Conservation (phyloP, 2,329 filamentous ascomycete genomes). For the Tolypocladium endophyticum region DNA sequence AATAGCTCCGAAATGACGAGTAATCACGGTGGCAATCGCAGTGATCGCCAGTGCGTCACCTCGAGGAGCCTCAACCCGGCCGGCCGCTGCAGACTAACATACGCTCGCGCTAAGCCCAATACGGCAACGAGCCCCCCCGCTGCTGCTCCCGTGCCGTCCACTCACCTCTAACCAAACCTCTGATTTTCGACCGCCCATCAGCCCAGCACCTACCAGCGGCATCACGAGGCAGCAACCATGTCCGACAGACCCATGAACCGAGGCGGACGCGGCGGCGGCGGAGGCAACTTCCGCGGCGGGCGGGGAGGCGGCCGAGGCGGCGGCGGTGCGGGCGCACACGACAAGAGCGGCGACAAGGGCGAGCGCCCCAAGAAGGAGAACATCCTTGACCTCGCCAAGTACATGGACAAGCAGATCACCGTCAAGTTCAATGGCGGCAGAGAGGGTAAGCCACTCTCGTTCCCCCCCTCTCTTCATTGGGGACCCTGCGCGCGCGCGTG, state of each 20-base stretch:
- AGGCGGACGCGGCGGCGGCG: conserved; percentile 26
- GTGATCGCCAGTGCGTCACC: not conserved
- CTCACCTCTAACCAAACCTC: not conserved
- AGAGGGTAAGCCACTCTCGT: conserved; percentile 54
- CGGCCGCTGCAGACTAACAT: no score
- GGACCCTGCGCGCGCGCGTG: conserved; percentile 21
- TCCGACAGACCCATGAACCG: conserved; percentile 39
- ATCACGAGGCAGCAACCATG: conserved; percentile 20
- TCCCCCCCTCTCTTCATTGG: not conserved
- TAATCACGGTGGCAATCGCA: not conserved
- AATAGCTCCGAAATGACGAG: not conserved
- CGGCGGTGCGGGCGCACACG: conserved; percentile 29
- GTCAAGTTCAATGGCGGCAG: conserved; percentile 96
- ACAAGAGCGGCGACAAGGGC: conserved; percentile 32
- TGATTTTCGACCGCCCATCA: not conserved
- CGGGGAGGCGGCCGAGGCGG: conserved; percentile 36
- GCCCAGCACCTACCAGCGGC: not conserved
- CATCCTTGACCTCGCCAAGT: conserved; percentile 89
- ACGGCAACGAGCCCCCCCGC: not conserved
- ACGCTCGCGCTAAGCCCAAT: not conserved
- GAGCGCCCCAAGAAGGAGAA: conserved; percentile 97
- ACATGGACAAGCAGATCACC: conserved; percentile 90
- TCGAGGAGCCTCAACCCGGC: not conserved
- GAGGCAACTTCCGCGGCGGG: conserved; percentile 29
- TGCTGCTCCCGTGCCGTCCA: not conserved